Conservation (phyloP, 208 protist genomes). For the Leishmania tropica region DNA sequence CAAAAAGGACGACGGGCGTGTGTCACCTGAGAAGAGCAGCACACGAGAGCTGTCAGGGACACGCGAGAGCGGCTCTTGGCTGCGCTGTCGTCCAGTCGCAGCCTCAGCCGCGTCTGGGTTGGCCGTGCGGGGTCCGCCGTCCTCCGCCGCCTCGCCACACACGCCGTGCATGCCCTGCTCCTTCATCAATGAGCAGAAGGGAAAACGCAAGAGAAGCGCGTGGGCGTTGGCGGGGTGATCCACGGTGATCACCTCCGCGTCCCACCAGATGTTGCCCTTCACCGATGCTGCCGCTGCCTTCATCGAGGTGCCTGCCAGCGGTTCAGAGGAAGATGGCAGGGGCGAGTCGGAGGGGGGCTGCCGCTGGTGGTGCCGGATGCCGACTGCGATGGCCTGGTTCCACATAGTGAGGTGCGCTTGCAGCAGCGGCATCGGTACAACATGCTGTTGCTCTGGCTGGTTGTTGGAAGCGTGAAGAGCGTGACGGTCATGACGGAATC, state of each 20-base stretch:
- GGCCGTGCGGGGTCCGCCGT: background rate
- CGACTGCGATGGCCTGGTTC: conserved; percentile 28
- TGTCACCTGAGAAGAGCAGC: conserved; percentile 93
- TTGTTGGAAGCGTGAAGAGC: background rate
- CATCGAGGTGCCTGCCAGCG: background rate
- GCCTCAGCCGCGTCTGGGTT: background rate
- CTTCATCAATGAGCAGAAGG: background rate
- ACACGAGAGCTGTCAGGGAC: conserved; percentile 41
- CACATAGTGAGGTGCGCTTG: conserved; percentile 20
- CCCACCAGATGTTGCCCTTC: conserved; percentile 38
- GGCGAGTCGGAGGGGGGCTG: background rate
- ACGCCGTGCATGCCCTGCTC: background rate
- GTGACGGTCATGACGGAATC: background rate
- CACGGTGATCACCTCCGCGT: conserved; percentile 73
- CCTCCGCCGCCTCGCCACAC: background rate
- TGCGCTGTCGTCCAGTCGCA: background rate
- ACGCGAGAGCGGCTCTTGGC: background rate
- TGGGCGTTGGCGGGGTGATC: conserved; percentile 89
- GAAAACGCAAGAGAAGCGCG: conserved; percentile 84
- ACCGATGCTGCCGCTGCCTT: background rate
- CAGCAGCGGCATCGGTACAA: conserved; percentile 30
- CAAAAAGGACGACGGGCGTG: conserved; percentile 69
- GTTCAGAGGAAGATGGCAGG: background rate
- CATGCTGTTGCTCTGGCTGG: conserved; percentile 13
- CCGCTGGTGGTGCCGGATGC: background rate